Evolutionary conservation across 2,329 filamentous ascomycete genomes (phyloP), one percentile per base, ranked within the genome.

Genomic region (Fusarium brachygibbosum): DNA sequence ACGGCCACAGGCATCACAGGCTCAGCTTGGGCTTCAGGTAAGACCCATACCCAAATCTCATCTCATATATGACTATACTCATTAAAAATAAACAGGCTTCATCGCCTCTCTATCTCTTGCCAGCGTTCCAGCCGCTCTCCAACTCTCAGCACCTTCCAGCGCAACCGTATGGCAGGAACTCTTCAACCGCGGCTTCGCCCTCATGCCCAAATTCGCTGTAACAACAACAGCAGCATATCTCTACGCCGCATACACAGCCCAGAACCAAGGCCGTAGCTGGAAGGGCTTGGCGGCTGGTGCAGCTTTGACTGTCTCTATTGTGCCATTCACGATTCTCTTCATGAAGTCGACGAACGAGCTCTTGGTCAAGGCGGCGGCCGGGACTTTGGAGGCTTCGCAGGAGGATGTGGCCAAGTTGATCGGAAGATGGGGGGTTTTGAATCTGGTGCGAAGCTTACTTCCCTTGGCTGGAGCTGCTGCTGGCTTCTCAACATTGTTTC

Each of bases 11-110:
- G 80, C 60, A 74, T 82, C 25, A 56, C 79, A 31, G 78, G 79
- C 37, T 80, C 80, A 19, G 76, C 77, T 13, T 82, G 79, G 78
- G 70, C 73, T 41, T 77, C 80, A 13, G 80, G 80, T 80, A 70
- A 62, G 61, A 16, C 17, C 3, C 17, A 11, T 38, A 10, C 5
- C 10, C 8, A 6, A 14, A 6, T 16, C 11, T 14, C 19, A 25
- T 19, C 8, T 6, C 7, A 32, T 4, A 19, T 16, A 29, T 5
- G 19, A 12, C 25, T 34, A 12, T n/a, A 29, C 48, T 71, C 9
- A 68, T 10, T 10, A 38, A 35, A 21, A 8, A 32, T 9, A 5
- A 41, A 13, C 50, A 83, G 82, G 82, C 17, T 72, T 73, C 29
- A 80, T 80, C 38, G 75, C 76, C 16, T 74, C 75, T 34, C 57